phyloP scores from a whole-genome alignment of 805 yeast species.

The Hanseniaspora meyeri region DNA sequence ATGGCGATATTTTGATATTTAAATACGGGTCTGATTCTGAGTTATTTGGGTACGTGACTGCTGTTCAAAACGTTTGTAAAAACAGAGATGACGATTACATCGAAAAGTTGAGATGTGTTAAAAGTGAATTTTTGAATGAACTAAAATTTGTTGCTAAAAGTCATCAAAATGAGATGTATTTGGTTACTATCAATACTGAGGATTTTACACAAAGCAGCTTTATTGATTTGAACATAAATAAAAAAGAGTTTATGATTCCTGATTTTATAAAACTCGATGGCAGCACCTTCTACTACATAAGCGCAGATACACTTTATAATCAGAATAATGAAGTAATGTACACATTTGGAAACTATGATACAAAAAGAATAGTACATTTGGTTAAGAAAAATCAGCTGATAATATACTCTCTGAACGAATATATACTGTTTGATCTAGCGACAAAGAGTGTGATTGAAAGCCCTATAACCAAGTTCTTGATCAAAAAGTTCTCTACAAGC shows the following conservation, averaged over 20 bases:
- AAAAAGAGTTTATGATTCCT: not conserved
- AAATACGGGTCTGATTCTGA: constrained; percentile 17
- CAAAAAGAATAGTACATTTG: constrained; percentile 16
- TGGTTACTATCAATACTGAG: not conserved
- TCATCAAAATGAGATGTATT: constrained; percentile 15
- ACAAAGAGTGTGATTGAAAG: constrained; percentile 14
- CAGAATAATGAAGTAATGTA: constrained; percentile 18
- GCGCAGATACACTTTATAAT: constrained; percentile 3
- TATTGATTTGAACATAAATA: not conserved
- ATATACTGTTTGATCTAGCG: constrained; percentile 19
- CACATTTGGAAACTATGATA: constrained; percentile 16
- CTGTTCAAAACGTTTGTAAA: constrained; percentile 20
- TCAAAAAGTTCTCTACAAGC: not conserved
- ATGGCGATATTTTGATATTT: constrained; percentile 22
- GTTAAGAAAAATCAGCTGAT: constrained; percentile 21
- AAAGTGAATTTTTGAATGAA: constrained; percentile 13
- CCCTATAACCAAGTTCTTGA: constrained; percentile 1
- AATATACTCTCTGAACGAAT: constrained; percentile 25
- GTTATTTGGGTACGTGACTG: constrained; percentile 22
- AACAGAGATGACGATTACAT: constrained; percentile 23
- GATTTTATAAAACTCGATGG: not conserved
- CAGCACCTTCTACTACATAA: not conserved
- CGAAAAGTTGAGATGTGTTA: constrained; percentile 14
- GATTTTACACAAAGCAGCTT: not conserved
- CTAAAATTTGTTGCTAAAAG: constrained; percentile 17